Base-by-base conservation (phyloP, 108 stramenopile species). In the Asterionellopsis glacialis region DNA sequence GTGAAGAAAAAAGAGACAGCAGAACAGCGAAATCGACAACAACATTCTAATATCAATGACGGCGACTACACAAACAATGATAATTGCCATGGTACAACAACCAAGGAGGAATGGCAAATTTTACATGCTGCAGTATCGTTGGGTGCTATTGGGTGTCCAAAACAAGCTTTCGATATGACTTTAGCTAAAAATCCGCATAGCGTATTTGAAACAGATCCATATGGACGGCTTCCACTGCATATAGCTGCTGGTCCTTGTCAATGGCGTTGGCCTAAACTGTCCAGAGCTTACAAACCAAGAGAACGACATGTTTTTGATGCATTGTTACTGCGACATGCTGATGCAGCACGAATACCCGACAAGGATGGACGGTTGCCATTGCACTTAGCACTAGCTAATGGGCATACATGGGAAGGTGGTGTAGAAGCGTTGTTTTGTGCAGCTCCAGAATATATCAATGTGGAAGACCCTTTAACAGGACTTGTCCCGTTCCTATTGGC, bases 161-260 rank as follows among this genome's bases (percentile, higher is more conserved):
- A 33, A 33, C 33, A 33, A 33, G 33, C 33, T 7, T 33, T 33
- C 7, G 33, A 33, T 33, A 33, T 33, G 47, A 19, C 47, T 7
- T 21, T 48, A 9, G 47, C 21, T 4, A 21, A 48, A 19, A 1
- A 21, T 48, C 19, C 19, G 9, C 47, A 48, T 16, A 5, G 6
- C 47, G 21, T 48, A 21, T 19, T 21, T 16, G 4, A 16, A 16
- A 16, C 19, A 16, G 47, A 48, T 48, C 5, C 19, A 19, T 9
- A 21, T 7, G 47, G 47, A 48, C 47, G 47, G 2, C 51, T 71
- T 25, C 74, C 74, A 6, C 25, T 75, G 3, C 74, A 75, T 27
- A 75, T 75, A 44, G 74, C 70, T 33, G 69, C 47, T 2, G 33
- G 33, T 33, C 33, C 33, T 5, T 33, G 33, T 33, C 33, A 33